phyloP scores from a whole-genome alignment of 305 asterid genomes.

The Solanum hybrid region DNA sequence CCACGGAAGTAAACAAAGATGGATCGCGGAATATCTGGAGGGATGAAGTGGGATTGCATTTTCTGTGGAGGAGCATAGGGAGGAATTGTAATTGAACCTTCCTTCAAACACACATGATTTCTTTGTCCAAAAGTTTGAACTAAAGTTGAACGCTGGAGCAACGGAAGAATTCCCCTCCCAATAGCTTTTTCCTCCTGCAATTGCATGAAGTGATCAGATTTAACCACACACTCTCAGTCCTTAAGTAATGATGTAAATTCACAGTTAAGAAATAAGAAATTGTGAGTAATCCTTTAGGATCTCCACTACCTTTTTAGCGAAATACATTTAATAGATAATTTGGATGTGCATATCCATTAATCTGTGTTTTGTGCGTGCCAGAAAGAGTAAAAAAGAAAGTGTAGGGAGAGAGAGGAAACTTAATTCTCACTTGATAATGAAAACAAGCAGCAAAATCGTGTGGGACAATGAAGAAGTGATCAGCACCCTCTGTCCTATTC shows the following conservation, averaged over 20 bases:
- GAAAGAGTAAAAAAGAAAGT: background rate
- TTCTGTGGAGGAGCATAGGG: slow-evolving; percentile 86
- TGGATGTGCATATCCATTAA: background rate
- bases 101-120: slow-evolving; percentile 69
- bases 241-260: background rate
- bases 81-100: slow-evolving; percentile 65
- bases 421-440: slow-evolving; percentile 54
- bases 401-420: background rate
- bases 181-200: slow-evolving; percentile 74
- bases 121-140: slow-evolving; percentile 77
- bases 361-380: background rate
- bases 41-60: slow-evolving; percentile 64
- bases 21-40: slow-evolving; percentile 63
- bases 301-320: background rate
- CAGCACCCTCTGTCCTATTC: slow-evolving; percentile 78
- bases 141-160: slow-evolving; percentile 63
- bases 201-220: background rate
- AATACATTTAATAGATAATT: background rate
- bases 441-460: slow-evolving; percentile 93
- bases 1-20: slow-evolving; percentile 69
- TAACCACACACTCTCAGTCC: background rate
- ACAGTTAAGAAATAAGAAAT: background rate
- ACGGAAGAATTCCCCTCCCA: slow-evolving; percentile 60
- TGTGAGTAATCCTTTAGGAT: background rate
- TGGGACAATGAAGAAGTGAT: slow-evolving; percentile 69